Base-by-base conservation (phyloP, 306 rosid genomes). In the Cucumis hystrix region DNA sequence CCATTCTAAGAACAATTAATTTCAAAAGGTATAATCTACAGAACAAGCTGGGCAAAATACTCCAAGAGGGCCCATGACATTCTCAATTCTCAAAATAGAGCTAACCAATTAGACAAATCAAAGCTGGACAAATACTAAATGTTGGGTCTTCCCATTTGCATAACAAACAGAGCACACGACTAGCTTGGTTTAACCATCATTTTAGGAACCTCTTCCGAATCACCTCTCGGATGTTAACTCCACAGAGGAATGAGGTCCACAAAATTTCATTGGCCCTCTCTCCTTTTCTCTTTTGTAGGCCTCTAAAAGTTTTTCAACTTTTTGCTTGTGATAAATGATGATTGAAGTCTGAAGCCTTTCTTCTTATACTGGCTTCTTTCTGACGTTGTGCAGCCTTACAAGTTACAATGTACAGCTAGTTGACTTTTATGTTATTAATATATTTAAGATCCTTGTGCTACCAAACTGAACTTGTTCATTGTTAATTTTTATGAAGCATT, bases 281-380 rank as follows among this genome's bases (percentile, higher is more conserved):
- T 41, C 54, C 74, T 67, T 67, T 41, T 67, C 54, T 40, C 33
- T 41, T 67, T 40, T 40, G 17, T 41, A 67, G 74, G 74, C 58
- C 58, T 45, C 57, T 69, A 10, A 45, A 13, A 12, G 11, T 23
- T 21, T 69, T 69, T 69, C 75, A 43, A 45, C 39, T 69, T 69
- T 45, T 23, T 45, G 47, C 81, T 47, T 84, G 51, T 64, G 66
- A n/a, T 71, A 72, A 73, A 51, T 73, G 62, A 33, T 52, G 40
- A 52, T 35, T 67, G 80, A 47, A 80, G 47, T 73, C 55, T 68
- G 45, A 47, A 68, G 74, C 21, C 23, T 51, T 40, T 51, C 39
- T 17, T 51, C 45, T 28, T 71, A 51, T 52, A 49, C 8, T 51
- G 47, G 10, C 43, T 72, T 25, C 57, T 14, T 52, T 52, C 16